Evolutionary conservation across 2,329 filamentous ascomycete genomes (phyloP).

Genomic region (Alternaria sp.): DNA sequence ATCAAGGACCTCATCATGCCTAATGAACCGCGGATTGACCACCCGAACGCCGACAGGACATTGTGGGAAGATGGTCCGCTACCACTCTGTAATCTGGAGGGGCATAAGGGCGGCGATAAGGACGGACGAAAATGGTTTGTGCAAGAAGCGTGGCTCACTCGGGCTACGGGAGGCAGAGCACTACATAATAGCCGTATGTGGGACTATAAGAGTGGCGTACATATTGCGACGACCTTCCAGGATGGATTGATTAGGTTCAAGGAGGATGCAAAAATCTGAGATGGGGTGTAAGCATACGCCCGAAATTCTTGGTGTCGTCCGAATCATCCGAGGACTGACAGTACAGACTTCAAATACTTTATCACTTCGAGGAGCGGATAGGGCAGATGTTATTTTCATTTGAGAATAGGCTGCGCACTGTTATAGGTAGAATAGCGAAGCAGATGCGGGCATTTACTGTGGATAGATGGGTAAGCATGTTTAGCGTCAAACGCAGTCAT

Average conservation of each 20-base stretch:
- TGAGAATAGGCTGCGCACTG: too few species aligned
- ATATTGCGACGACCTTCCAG: constrained; percentile 43
- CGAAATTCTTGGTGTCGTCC: not conserved
- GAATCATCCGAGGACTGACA: not conserved
- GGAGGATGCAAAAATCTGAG: not conserved
- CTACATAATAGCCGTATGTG: constrained; percentile 39
- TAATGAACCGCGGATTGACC: constrained; percentile 27
- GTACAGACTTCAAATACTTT: not conserved
- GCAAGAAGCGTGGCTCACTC: constrained; percentile 36
- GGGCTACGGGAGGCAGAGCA: constrained; percentile 33
- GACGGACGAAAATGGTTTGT: constrained; percentile 43
- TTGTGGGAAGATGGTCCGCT: constrained; percentile 28
- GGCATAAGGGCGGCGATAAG: constrained; percentile 15
- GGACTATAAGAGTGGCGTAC: constrained; percentile 36
- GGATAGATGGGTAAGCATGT: not conserved
- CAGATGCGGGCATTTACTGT: not conserved
- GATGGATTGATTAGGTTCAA: constrained; percentile 40
- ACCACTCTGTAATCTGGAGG: constrained; percentile 31
- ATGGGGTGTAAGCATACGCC: not conserved
- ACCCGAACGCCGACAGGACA: constrained; percentile 33
- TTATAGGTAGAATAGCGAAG: not conserved
- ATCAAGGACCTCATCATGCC: constrained; percentile 33
- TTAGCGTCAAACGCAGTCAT: not conserved
- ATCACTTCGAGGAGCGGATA: too few species aligned
- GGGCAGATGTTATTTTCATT: too few species aligned